Evolutionary conservation across 2,329 filamentous ascomycete species (phyloP).

Genomic region (Calonectria pauciramosa): DNA sequence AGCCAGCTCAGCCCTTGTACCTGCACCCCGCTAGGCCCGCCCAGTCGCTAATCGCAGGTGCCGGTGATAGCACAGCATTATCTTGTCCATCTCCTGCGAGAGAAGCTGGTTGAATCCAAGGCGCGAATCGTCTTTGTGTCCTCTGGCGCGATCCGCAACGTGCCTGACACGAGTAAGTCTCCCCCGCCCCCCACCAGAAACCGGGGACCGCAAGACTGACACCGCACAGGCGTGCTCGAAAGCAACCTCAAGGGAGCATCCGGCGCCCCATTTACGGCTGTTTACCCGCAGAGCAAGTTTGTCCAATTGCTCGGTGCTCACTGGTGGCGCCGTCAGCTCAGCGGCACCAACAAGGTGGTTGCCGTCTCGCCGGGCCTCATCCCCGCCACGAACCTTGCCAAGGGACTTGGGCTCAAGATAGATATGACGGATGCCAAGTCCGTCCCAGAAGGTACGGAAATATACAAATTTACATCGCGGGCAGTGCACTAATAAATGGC

Average conservation of each 20-base stretch:
- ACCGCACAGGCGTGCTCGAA: slow-evolving; percentile 51
- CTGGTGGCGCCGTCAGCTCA: slow-evolving; percentile 69
- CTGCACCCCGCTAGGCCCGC: too few species aligned
- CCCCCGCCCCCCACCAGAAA: rapidly evolving
- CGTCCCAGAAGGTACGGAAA: slow-evolving; percentile 57
- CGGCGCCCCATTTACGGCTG: slow-evolving; percentile 41
- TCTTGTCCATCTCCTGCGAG: slow-evolving; percentile 62
- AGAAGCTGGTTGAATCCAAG: slow-evolving; percentile 61
- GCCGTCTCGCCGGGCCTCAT: slow-evolving; percentile 68
- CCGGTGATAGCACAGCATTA: slow-evolving; percentile 64
- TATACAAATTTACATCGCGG: background rate
- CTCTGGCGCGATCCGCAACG: slow-evolving; percentile 60
- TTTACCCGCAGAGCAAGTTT: slow-evolving; percentile 64
- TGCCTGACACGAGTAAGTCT: slow-evolving; percentile 54
- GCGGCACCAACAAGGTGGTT: slow-evolving; percentile 58
- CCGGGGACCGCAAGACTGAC: slow-evolving; percentile 14
- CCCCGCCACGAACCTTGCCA: slow-evolving; percentile 59
- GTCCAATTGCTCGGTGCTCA: slow-evolving; percentile 64
- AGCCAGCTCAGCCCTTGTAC: slow-evolving; percentile 33
- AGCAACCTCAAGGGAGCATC: slow-evolving; percentile 56
- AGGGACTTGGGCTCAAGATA: slow-evolving; percentile 49
- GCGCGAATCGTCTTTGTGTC: slow-evolving; percentile 66
- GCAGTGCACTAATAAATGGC: background rate
- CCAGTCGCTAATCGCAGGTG: slow-evolving; percentile 20
- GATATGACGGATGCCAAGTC: slow-evolving; percentile 62